Evolutionary conservation across 164 flowering plant genomes (phyloP), one percentile per base, ranked within the genome.

Genomic region (Magnolia changhungtana): DNA sequence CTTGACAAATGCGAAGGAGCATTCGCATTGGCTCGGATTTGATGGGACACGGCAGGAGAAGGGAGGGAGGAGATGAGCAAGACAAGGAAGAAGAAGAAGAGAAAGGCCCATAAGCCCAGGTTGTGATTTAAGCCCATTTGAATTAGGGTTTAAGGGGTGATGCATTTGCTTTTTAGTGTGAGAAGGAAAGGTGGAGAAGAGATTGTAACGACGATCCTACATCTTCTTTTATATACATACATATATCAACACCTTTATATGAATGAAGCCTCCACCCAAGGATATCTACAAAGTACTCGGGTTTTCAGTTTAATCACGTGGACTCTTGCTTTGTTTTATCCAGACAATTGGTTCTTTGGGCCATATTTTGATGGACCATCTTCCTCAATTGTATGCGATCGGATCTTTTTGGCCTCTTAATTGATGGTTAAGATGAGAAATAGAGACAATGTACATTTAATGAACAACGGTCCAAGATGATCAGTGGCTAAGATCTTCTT

Each of bases 91-190:
- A 80, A 45, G 21, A 77, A 19, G 73, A 80, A 50, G 79, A 70
- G 67, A 24, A 69, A 29, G 61, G 58, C 50, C 72, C 27, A 73
- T 14, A 78, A 75, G 66, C 73, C 73, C 49, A 72, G 37, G 24
- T 27, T 55, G 29, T 58, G 66, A 66, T n/a, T 55, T 75, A 58
- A 67, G 79, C 81, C 85, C 88, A 86, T 86, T 68, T 69, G 79
- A 76, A 52, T 19, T 69, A 27, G 50, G 31, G 68, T 71, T 65
- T 66, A 6, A 71, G 69, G 9, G 50, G 51, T 31, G 75, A 77
- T 64, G 80, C 82, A 74, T 74, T 77, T 80, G 77, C 23, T 55
- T 10, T 7, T 7, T 31, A 20, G 51, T 20, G 73, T 18, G 63
- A 14, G 45, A 67, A 27, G 59, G 52, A 16, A 29, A 14, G 6